phyloP scores from a whole-genome alignment of 495 filamentous ascomycete genomes.

The Darksidea phi region DNA sequence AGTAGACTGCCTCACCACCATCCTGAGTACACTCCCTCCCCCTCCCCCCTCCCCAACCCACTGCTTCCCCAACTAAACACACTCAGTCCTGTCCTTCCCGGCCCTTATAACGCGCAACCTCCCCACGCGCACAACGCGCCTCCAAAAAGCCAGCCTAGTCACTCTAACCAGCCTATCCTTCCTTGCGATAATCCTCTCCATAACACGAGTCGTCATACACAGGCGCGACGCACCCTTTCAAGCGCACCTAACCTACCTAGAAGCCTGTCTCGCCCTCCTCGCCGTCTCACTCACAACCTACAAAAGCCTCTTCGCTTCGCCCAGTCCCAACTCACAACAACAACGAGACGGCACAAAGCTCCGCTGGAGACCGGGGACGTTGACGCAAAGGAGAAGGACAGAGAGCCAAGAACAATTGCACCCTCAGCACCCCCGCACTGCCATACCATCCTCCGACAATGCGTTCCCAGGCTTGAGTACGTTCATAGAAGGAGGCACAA shows the following conservation, averaged over 20 bases:
- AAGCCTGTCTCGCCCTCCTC: background rate
- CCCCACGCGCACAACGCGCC: no score
- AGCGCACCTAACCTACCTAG: background rate
- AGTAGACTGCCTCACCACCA: no score
- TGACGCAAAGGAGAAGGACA: background rate
- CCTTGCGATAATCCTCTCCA: background rate
- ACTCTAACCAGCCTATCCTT: background rate
- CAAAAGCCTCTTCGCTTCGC: background rate
- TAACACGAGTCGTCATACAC: background rate
- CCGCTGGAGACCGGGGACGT: background rate
- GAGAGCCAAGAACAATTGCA: background rate
- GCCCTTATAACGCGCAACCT: no score
- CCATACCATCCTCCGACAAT: background rate
- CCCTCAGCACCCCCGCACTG: background rate
- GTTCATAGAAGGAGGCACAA: background rate
- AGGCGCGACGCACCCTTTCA: background rate
- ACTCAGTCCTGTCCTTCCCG: no score
- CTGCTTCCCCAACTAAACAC: no score
- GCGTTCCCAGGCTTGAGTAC: background rate
- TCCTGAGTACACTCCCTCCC: no score
- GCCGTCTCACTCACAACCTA: background rate
- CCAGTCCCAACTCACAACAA: background rate
- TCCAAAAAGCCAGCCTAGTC: background rate
- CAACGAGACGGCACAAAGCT: background rate
- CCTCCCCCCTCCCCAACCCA: no score